Evolutionary conservation across 768 basidiomycete genomes (phyloP), one percentile per base, ranked within the genome.

Genomic region (Xerocomus spinulosus): DNA sequence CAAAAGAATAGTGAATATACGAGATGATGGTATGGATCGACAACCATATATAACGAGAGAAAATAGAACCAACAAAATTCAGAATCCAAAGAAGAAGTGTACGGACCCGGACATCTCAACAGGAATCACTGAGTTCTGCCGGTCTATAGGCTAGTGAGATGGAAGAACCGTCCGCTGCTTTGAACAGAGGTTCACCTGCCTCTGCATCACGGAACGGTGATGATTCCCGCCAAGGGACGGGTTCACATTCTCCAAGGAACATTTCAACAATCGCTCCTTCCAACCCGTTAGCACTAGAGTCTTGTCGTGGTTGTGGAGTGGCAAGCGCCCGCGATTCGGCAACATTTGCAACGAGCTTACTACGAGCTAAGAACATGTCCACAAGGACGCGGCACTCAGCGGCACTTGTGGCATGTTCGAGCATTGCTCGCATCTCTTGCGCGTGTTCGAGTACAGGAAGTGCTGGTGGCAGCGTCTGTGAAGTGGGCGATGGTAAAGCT

Each of bases 311-410:
- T 21, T 71, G 62, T 20, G 70, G 63, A 43, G 65, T 61, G 12
- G 70, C 55, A 37, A 63, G 62, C 10, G 62, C 59, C 25, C 64
- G 63, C 18, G 46, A 44, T 34, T 52, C 39, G 58, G 68, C 61
- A 21, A 63, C 51, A 26, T 71, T 68, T 18, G 62, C 18, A 10
- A 67, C 44, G 36, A 74, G 73, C 15, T 80, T 81, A 44, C 75
- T 75, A 53, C 81, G 81, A 12, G 80, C 75, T 49, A 95, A 71
- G 69, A 88, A 86, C 73, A 91, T 87, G 53, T 90, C 85, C 24
- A 92, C 74, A 48, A 94, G 81, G 35, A 93, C 71, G 42, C 87
- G 86, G 61, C 91, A 92, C 70, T 95, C 92, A 50, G 85, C 82
- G 38, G 79, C 86, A 35, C 76, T 81, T 2, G 85, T 84, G 13